These are phyloP conservation scores for Byssoonygena ceratinophila DNA, from an alignment of 2,329 filamentous ascomycete species.

Conservation along the genomic window DNA sequence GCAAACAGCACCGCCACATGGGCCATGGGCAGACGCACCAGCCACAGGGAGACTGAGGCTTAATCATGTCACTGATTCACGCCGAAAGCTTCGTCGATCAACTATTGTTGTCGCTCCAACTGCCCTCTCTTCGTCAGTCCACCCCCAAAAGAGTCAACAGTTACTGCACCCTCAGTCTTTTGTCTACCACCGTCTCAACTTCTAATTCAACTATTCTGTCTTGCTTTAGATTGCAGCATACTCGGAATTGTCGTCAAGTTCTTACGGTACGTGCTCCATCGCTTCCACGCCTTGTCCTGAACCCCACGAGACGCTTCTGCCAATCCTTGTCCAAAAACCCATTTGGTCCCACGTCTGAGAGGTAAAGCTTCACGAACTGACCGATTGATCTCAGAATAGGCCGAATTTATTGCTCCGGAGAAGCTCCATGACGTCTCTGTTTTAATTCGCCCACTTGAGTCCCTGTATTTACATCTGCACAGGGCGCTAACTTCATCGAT, in stretches of 20 bases:
- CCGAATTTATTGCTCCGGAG: not conserved
- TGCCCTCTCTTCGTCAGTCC: not conserved
- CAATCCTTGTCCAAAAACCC: slow-evolving; percentile 10
- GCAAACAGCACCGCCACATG: slow-evolving; percentile 13
- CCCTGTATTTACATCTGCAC: not conserved
- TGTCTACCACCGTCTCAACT: not conserved
- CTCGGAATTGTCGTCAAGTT: not conserved
- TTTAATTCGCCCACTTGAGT: slow-evolving; percentile 5
- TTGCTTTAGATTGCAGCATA: not conserved
- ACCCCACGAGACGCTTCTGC: slow-evolving; percentile 13
- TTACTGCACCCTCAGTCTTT: slow-evolving; percentile 1
- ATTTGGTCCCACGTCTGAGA: slow-evolving; percentile 5
- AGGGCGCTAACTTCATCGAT: not conserved
- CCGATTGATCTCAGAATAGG: not conserved
- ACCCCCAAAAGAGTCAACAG: not conserved
- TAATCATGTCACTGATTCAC: not conserved
- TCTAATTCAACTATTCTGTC: not conserved
- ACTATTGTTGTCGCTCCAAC: not conserved
- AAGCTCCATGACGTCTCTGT: slow-evolving; percentile 7
- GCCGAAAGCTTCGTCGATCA: slow-evolving; percentile 4
- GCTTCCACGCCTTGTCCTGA: not conserved
- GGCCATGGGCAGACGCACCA: not conserved
- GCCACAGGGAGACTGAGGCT: slow-evolving; percentile 2
- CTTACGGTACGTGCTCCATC: slow-evolving; percentile 3
- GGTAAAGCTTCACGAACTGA: slow-evolving; percentile 10